Percentiles rank a stretch among this genome's conserved stretches.
phyloP scores from a whole-genome alignment of 2,329 filamentous ascomycete species.

The Trichophyton benhamiae region DNA sequence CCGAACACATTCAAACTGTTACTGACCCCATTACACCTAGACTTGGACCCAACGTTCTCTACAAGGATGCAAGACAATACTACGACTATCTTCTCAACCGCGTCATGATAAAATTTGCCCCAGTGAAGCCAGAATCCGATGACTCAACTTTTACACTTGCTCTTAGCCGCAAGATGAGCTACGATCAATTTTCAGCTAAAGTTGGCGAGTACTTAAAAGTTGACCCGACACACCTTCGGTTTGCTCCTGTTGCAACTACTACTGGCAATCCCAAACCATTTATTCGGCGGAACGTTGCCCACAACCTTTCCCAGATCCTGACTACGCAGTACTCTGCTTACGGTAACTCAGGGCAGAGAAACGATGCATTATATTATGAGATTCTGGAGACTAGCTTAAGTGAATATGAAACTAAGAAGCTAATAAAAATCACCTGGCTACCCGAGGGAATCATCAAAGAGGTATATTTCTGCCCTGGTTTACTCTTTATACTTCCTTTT shows the following conservation, averaged over 20 bases:
- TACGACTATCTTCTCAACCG: slow-evolving; percentile 90
- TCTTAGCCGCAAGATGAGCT: slow-evolving; percentile 76
- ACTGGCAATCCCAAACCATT: slow-evolving; percentile 65
- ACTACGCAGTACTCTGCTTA: slow-evolving; percentile 61
- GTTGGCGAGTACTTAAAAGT: slow-evolving; percentile 66
- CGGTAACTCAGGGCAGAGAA: slow-evolving; percentile 53
- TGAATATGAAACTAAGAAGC: slow-evolving; percentile 87
- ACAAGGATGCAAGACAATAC: slow-evolving; percentile 63
- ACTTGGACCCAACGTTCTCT: slow-evolving; percentile 35
- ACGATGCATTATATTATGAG: slow-evolving; percentile 80
- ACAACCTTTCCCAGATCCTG: slow-evolving; percentile 68
- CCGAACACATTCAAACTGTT: background rate
- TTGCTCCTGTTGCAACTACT: slow-evolving; percentile 70
- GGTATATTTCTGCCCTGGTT: slow-evolving; percentile 40
- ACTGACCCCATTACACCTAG: slow-evolving; percentile 9
- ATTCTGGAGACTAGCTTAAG: slow-evolving; percentile 86
- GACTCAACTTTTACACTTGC: slow-evolving; percentile 62
- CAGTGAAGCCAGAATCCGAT: slow-evolving; percentile 40
- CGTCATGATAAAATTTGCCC: slow-evolving; percentile 64
- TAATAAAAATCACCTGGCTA: slow-evolving; percentile 68
- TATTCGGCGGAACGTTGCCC: slow-evolving; percentile 59
- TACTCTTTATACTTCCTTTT: background rate
- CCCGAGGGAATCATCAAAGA: slow-evolving; percentile 87
- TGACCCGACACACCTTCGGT: slow-evolving; percentile 76
- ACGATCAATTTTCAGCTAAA: slow-evolving; percentile 74